Conservation (phyloP, 75 land plant genomes). For the Picea sitchensis region DNA sequence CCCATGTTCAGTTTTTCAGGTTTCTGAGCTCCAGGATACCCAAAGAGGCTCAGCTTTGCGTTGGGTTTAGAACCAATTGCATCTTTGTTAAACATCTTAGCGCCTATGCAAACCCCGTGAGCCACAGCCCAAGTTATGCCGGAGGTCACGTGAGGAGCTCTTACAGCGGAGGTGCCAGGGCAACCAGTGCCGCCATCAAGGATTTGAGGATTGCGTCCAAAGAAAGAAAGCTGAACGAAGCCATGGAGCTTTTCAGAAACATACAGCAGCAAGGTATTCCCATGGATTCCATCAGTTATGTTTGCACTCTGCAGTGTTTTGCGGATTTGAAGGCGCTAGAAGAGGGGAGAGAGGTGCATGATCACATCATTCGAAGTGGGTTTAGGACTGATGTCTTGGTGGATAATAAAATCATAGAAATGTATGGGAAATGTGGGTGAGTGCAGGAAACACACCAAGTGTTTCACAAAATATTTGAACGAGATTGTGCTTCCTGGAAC, state of each 20-base stretch:
- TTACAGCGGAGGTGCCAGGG: too few species aligned
- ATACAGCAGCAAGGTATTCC: neutral
- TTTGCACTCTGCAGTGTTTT: slow-evolving; percentile 1
- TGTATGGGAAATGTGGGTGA: slow-evolving; percentile 12
- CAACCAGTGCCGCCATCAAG: neutral
- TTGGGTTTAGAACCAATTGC: neutral
- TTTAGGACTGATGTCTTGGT: neutral
- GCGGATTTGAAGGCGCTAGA: slow-evolving; percentile 9
- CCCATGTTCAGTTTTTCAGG: neutral
- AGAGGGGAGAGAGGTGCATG: slow-evolving; percentile 6
- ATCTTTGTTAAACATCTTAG: neutral
- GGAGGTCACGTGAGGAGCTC: too few species aligned
- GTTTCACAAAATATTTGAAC: slow-evolving; percentile 8
- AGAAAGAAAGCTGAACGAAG: slow-evolving; percentile 3
- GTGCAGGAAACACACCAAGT: slow-evolving; percentile 15
- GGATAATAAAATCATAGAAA: slow-evolving; percentile 5
- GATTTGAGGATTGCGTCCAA: slow-evolving; percentile 4
- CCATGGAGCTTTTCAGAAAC: neutral
- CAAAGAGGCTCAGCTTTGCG: neutral
- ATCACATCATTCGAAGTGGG: neutral
- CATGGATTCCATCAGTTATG: slow-evolving; percentile 8
- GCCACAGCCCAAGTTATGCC: neutral
- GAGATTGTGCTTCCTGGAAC: slow-evolving; percentile 15
- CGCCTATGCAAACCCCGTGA: neutral
- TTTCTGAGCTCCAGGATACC: neutral